phyloP scores from a whole-genome alignment of 2,329 filamentous ascomycete species.

The Fusarium nanum region DNA sequence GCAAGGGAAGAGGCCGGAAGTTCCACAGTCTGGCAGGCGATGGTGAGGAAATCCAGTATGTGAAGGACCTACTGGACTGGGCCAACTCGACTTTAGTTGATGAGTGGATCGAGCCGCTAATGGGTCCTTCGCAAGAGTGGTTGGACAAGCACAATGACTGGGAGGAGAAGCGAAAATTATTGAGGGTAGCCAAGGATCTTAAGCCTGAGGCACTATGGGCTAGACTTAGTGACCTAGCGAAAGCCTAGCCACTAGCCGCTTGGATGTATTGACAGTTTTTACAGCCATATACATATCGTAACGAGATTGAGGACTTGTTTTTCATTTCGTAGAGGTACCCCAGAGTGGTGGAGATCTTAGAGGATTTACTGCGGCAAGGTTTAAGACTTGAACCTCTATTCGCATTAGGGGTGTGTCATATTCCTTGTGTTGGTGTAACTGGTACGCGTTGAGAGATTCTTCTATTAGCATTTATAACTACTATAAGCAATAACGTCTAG shows the following conservation, averaged over 20 bases:
- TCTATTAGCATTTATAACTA: too few relatives aligned
- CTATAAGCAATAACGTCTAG: too few relatives aligned
- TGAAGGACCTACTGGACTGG: conserved; percentile 41
- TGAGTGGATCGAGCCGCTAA: conserved; percentile 7
- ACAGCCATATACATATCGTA: too few relatives aligned
- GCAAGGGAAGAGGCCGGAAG: conserved; percentile 35
- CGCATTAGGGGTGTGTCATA: too few relatives aligned
- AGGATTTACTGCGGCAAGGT: too few relatives aligned
- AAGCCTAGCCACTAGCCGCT: neutral
- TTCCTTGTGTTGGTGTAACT: too few relatives aligned
- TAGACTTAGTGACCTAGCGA: conserved; percentile 7
- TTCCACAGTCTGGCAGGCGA: conserved; percentile 44
- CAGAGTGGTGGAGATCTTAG: too few relatives aligned
- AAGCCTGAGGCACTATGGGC: conserved; percentile 33
- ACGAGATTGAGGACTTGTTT: fast-evolving
- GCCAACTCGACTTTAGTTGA: conserved; percentile 29
- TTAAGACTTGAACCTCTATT: too few relatives aligned
- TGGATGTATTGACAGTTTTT: fast-evolving
- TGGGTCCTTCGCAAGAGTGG: conserved; percentile 34
- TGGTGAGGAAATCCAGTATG: conserved; percentile 41
- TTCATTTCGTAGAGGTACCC: too few relatives aligned
- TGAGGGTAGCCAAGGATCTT: conserved; percentile 17
- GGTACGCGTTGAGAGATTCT: too few relatives aligned
- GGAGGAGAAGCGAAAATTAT: conserved; percentile 24
- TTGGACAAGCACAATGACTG: conserved; percentile 23